Evolutionary conservation across 1,284 basidiomycete species (phyloP).

Genomic region (Omphalotus olearius): DNA sequence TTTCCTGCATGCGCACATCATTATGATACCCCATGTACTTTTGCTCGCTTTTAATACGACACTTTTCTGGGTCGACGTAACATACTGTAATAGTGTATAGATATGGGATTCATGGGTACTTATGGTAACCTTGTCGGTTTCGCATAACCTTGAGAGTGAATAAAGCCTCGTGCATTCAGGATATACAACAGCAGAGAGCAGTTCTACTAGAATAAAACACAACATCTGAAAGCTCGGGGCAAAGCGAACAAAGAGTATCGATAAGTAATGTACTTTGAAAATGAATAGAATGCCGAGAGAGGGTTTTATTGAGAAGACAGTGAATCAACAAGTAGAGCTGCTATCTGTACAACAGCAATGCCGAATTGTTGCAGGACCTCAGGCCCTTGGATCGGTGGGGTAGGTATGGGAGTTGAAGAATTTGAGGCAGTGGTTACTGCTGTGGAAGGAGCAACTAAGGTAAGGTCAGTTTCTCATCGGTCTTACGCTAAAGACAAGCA

Average conservation of each 20-base stretch:
- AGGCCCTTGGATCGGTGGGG: background rate
- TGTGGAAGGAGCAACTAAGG: conserved; percentile 2
- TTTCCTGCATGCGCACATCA: background rate
- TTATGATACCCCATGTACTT: conserved; percentile 10
- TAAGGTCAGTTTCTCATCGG: background rate
- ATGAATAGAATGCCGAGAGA: too few species aligned
- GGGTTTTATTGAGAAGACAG: background rate
- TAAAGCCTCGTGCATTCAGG: too few species aligned
- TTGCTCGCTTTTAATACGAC: conserved; percentile 10
- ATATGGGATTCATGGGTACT: conserved; percentile 31
- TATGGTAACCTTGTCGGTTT: conserved; percentile 43
- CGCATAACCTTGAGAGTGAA: conserved; percentile 16
- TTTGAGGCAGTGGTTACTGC: too few species aligned
- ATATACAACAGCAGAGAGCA: conserved; percentile 24
- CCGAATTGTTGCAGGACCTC: conserved; percentile 1
- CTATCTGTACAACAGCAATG: background rate
- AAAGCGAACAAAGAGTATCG: too few species aligned
- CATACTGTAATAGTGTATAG: conserved; percentile 21
- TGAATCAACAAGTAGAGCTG: background rate
- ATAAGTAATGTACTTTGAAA: too few species aligned
- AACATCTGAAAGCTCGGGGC: background rate
- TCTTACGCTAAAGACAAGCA: background rate
- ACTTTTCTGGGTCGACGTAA: background rate
- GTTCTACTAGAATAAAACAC: conserved; percentile 11
- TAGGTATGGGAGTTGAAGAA: background rate